A percentile compares a stretch with the other conserved stretches of the same genome.
Conservation (phyloP, 352 stramenopile species). For the Phytophthora ramorum region DNA sequence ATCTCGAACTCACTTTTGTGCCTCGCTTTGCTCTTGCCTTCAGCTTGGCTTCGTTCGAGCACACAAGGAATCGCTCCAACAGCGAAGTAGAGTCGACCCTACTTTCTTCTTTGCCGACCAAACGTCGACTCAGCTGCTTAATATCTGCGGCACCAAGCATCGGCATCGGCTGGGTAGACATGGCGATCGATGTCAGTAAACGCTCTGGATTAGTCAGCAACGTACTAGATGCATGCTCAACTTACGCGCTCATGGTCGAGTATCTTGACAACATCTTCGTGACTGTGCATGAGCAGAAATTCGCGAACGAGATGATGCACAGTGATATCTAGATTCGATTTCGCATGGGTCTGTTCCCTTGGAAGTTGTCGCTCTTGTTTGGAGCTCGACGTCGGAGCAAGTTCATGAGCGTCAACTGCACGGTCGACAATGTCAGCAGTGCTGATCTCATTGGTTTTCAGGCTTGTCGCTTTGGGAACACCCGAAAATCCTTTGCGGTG, state of each 20-base stretch:
- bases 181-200: not conserved
- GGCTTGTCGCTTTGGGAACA: conserved; percentile 3
- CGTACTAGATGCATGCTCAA: not conserved
- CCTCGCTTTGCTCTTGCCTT: conserved; percentile 17
- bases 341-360: conserved; percentile 1
- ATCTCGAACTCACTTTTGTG: conserved; percentile 13
- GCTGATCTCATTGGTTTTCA: conserved; percentile 41
- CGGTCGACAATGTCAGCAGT: conserved; percentile 31
- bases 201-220: not conserved
- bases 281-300: conserved; percentile 56
- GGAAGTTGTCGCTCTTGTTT: conserved; percentile 1
- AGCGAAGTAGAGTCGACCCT: conserved; percentile 19
- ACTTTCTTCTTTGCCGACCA: conserved; percentile 9
- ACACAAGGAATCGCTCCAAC: conserved; percentile 46
- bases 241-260: conserved; percentile 55
- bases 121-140: conserved; percentile 25
- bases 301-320: conserved; percentile 69
- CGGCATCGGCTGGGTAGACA: conserved; percentile 23
- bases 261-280: conserved; percentile 43
- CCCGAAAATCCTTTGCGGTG: conserved; percentile 7
- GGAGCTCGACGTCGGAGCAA: not conserved
- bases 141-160: conserved; percentile 20
- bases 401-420: not conserved
- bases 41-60: conserved; percentile 37
- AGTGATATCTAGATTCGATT: conserved; percentile 32